phyloP scores from a whole-genome alignment of 1,284 basidiomycete species.

The Singerocomus rubriflavus region DNA sequence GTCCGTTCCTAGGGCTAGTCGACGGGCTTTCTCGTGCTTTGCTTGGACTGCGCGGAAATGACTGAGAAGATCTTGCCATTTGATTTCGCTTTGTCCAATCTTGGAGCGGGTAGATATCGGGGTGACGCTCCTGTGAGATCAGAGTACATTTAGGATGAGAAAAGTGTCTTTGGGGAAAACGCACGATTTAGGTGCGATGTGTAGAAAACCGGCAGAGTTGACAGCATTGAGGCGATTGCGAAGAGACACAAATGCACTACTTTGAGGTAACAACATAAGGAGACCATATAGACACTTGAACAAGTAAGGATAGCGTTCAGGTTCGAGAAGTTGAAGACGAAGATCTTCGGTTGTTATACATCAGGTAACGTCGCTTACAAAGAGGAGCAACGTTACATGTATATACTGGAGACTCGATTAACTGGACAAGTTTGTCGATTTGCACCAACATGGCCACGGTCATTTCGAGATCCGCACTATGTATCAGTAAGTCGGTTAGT shows the following conservation, averaged over 20 bases:
- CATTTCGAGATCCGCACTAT: constrained; percentile 92
- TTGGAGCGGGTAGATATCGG: constrained; percentile 55
- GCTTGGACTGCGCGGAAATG: constrained; percentile 85
- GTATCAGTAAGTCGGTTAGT: constrained; percentile 7
- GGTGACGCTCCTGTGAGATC: constrained; percentile 35
- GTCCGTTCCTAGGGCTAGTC: constrained; percentile 55
- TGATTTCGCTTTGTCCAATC: constrained; percentile 82
- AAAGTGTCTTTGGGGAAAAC: constrained; percentile 18
- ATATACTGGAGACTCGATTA: constrained; percentile 98
- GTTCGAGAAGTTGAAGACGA: constrained; percentile 95
- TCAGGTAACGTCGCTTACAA: constrained; percentile 4
- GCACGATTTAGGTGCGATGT: constrained; percentile 81
- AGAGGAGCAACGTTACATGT: constrained; percentile 65
- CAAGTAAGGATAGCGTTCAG: constrained; percentile 92
- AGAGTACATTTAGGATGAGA: background rate
- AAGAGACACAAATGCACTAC: constrained; percentile 92
- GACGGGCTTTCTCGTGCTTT: constrained; percentile 83
- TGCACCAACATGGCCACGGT: constrained; percentile 95
- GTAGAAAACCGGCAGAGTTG: constrained; percentile 90
- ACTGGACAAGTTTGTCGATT: constrained; percentile 96
- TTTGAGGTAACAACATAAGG: constrained; percentile 97
- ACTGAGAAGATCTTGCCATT: constrained; percentile 87
- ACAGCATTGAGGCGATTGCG: constrained; percentile 93
- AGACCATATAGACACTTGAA: constrained; percentile 98
- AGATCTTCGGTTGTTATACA: constrained; percentile 56